Conservation (phyloP, 2,329 filamentous ascomycete genomes). For the Fusarium caatingaense region DNA sequence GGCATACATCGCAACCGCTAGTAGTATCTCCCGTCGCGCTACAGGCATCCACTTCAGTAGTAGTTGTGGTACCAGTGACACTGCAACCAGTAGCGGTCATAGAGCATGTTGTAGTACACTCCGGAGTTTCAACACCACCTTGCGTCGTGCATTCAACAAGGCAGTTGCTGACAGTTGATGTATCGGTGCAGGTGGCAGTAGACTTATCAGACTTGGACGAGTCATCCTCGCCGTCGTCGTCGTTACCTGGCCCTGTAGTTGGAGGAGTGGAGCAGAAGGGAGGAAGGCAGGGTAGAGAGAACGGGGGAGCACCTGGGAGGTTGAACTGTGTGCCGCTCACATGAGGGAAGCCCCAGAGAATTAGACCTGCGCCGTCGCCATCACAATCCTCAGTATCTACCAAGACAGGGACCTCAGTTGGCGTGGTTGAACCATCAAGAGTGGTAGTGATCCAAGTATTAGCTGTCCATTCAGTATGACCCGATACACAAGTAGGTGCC, state of each 20-base stretch:
- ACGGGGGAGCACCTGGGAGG: conserved; percentile 18
- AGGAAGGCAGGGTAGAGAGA: conserved; percentile 30
- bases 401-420: conserved; percentile 30
- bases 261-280: conserved; percentile 1
- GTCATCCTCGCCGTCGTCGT: background rate
- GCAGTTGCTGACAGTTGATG: background rate
- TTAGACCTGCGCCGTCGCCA: conserved; percentile 16
- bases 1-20: background rate
- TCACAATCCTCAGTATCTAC: conserved; percentile 22
- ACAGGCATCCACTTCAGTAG: background rate
- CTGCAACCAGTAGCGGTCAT: background rate
- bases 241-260: background rate
- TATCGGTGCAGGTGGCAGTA: background rate
- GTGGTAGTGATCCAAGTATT: conserved; percentile 40
- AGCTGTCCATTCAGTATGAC: conserved; percentile 27
- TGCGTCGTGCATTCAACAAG: background rate
- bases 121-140: background rate
- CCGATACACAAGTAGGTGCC: background rate
- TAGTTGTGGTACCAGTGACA: background rate
- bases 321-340: conserved; percentile 1
- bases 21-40: background rate
- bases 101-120: background rate
- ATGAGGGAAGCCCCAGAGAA: conserved; percentile 9
- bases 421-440: conserved; percentile 5
- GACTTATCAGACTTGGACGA: background rate